Percentiles rank a stretch among this genome's conserved stretches.
These are phyloP conservation scores for Dendrobium chrysotoxum DNA, from an alignment of 106 monocot genomes.

Conservation along the genomic window DNA sequence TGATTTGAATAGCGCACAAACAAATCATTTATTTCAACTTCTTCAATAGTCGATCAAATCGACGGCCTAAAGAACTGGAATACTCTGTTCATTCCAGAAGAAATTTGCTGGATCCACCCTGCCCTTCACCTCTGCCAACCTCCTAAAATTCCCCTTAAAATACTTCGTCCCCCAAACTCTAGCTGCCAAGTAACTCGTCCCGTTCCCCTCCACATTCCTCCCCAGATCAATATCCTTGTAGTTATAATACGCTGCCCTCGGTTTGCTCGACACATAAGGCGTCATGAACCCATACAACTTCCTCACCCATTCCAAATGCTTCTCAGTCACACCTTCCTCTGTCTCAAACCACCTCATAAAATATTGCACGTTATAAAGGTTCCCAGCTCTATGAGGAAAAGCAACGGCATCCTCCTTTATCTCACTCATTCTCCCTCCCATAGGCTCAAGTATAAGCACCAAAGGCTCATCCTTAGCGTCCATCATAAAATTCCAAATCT, in stretches of 20 bases:
- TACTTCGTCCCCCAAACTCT: constrained; percentile 12
- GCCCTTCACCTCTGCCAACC: constrained; percentile 16
- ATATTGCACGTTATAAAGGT: constrained; percentile 9
- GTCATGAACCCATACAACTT: not conserved
- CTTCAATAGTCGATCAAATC: too few relatives aligned
- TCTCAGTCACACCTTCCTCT: not conserved
- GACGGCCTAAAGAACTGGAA: not conserved
- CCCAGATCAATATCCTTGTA: constrained; percentile 17
- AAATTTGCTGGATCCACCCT: constrained; percentile 24
- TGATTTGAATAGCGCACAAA: too few relatives aligned
- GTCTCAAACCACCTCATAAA: constrained; percentile 7
- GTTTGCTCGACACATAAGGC: constrained; percentile 10
- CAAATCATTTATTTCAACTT: too few relatives aligned
- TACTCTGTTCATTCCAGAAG: constrained; percentile 28
- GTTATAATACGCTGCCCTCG: constrained; percentile 13
- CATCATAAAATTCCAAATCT: constrained; percentile 8
- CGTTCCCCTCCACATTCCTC: not conserved
- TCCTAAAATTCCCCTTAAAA: constrained; percentile 12
- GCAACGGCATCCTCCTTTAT: not conserved
- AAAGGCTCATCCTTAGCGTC: not conserved
- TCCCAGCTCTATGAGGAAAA: constrained; percentile 15
- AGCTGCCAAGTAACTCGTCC: not conserved
- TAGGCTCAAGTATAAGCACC: constrained; percentile 6
- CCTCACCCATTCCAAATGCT: constrained; percentile 16
- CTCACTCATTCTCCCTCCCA: constrained; percentile 12